Evolutionary conservation across 345 rosid species (phyloP), one percentile per base, ranked within the genome.

Genomic region (Isatis tinctoria): DNA sequence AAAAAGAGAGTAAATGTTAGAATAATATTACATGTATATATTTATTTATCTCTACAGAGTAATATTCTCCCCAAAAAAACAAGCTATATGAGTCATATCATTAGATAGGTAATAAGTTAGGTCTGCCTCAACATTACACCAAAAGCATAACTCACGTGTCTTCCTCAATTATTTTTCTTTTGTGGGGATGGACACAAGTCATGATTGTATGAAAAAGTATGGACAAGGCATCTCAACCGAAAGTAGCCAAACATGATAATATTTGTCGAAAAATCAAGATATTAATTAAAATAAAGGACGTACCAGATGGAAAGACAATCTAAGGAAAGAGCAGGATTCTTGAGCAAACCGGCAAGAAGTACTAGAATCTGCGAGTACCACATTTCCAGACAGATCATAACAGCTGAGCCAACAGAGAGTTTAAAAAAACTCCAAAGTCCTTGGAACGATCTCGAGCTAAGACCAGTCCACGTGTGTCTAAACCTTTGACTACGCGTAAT

Each of bases 381-480:
- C 37, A 56, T 30, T 56, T 56, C 60, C 22, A 56, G 60, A 56
- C 60, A 56, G 20, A 56, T 30, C 60, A 56, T 56, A 7, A 56
- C 60, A n/a, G 60, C 60, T 0, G 60, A 56, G 1, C 60, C 39
- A 28, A n/a, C 60, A 28, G 60, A 56, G 37, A 54, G 58, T 52
- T 52, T 52, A 26, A 52, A 52, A 3, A 52, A 52, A 3, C 33
- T 52, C 58, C 58, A 52, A 54, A 54, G 60, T 14, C 60, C 59
- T 26, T 54, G 60, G 18, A 54, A 54, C 36, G 60, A 54, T n/a
- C 35, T 54, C 37, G 37, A 28, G 37, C 37, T 28, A 54, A 54
- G 60, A 28, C 60, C 60, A 54, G 60, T 54, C 60, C 60, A 54
- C 37, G 60, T 54, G 60, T 54, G 60, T 54, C 10, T 54, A 28